Evolutionary conservation across 805 yeast species (phyloP).

Genomic region (Hanseniaspora meyeri): DNA sequence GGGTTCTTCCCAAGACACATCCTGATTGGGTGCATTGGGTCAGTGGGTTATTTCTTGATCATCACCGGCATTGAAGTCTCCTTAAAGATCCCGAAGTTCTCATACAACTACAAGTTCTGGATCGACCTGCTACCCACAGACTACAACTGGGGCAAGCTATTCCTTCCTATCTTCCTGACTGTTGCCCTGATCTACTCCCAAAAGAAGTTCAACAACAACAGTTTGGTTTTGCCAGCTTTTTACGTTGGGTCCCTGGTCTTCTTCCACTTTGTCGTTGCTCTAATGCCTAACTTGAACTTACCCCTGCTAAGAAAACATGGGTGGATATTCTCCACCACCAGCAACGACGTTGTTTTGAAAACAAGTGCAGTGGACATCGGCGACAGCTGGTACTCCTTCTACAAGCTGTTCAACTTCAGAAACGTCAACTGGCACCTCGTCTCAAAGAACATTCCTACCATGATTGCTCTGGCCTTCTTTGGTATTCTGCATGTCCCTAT

Average conservation of each 20-base stretch:
- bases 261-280: conserved; percentile 56
- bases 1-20: conserved; percentile 96
- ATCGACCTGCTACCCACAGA: conserved; percentile 33
- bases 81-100: conserved; percentile 63
- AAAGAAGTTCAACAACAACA: conserved; percentile 47
- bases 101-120: conserved; percentile 49
- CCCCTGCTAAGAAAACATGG: conserved; percentile 55
- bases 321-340: conserved; percentile 51
- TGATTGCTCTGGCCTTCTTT: conserved; percentile 90
- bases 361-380: neutral
- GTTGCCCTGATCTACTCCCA: conserved; percentile 48
- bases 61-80: conserved; percentile 87
- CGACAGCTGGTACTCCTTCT: conserved; percentile 72
- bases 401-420: conserved; percentile 54
- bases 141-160: conserved; percentile 48
- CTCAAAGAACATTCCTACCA: conserved; percentile 65
- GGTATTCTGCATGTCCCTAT: conserved; percentile 95
- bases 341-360: neutral
- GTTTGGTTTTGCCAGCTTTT: conserved; percentile 61
- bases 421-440: conserved; percentile 67
- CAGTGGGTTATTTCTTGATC: conserved; percentile 86
- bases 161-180: conserved; percentile 56
- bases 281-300: conserved; percentile 56
- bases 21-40: conserved; percentile 93
- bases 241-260: conserved; percentile 57